A percentile compares a stretch with the other conserved stretches of the same genome.
These are phyloP conservation scores for Postia placenta DNA, from an alignment of 768 basidiomycete species.

Conservation along the genomic window DNA sequence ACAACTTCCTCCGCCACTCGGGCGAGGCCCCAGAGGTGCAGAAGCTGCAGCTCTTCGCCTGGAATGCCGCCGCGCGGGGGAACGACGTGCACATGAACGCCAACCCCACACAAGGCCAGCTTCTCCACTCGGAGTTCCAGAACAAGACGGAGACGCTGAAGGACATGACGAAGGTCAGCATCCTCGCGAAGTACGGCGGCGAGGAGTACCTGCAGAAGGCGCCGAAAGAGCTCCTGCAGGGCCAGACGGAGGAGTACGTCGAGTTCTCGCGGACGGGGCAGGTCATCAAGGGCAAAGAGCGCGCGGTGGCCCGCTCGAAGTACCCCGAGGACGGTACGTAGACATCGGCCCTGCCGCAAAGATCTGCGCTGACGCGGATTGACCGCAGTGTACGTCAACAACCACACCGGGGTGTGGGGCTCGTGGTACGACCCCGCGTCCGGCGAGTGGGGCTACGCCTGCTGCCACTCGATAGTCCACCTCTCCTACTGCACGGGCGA, in stretches of 20 bases:
- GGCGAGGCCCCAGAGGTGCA: conserved; percentile 94
- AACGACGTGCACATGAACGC: conserved; percentile 95
- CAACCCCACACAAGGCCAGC: conserved; percentile 92
- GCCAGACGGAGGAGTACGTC: conserved; percentile 96
- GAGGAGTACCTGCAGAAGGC: conserved; percentile 84
- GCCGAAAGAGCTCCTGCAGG: conserved; percentile 89
- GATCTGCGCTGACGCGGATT: conserved; percentile 6
- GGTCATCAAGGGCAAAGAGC: conserved; percentile 87
- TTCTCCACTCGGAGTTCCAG: conserved; percentile 85
- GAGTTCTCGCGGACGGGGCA: conserved; percentile 93
- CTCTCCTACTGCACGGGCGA: conserved; percentile 88
- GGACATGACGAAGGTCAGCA: conserved; percentile 83
- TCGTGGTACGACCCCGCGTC: conserved; percentile 79
- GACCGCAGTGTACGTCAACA: conserved; percentile 73
- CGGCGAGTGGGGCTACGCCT: conserved; percentile 87
- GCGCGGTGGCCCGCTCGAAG: conserved; percentile 82
- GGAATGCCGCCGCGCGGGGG: conserved; percentile 90
- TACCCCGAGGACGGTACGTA: conserved; percentile 92
- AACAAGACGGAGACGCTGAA: conserved; percentile 91
- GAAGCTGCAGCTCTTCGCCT: conserved; percentile 91
- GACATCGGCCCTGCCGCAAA: neutral
- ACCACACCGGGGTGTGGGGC: conserved; percentile 96
- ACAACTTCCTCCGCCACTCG: conserved; percentile 89
- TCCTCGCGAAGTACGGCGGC: conserved; percentile 91
- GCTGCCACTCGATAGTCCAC: conserved; percentile 85